A percentile compares a stretch with the other conserved stretches of the same genome.
Evolutionary conservation across 345 rosid genomes (phyloP).

Genomic region (Dimocarpus longan): DNA sequence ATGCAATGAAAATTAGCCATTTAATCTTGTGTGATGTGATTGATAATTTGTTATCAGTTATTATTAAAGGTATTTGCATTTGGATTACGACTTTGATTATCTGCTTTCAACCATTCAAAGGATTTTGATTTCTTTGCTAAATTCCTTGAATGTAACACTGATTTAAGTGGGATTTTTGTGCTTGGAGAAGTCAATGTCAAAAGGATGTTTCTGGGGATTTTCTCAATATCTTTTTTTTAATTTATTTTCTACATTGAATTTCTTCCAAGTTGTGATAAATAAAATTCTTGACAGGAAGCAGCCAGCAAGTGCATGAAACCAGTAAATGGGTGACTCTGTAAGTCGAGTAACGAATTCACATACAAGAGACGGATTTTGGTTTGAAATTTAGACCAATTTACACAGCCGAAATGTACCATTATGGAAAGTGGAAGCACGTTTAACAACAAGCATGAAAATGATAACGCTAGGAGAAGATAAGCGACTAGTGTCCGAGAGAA

Average conservation of each 20-base stretch:
- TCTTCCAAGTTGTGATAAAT: too few relatives aligned
- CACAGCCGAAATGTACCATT: background rate
- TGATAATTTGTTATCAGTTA: background rate
- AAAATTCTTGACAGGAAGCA: background rate
- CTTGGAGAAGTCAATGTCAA: background rate
- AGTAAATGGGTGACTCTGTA: too few relatives aligned
- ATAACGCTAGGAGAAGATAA: too few relatives aligned
- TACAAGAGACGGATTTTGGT: background rate
- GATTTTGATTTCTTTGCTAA: too few relatives aligned
- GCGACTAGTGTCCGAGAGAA: background rate
- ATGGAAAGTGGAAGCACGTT: constrained; percentile 4
- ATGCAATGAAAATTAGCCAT: background rate
- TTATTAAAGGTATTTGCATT: background rate
- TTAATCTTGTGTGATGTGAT: background rate
- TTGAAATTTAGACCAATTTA: background rate
- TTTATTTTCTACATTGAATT: too few relatives aligned
- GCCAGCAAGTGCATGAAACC: background rate
- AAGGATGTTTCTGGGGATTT: background rate
- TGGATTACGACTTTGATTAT: too few relatives aligned
- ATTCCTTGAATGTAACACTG: background rate
- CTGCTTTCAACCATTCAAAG: background rate
- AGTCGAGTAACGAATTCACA: background rate
- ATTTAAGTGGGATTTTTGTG: background rate
- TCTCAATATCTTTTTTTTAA: background rate
- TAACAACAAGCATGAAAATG: background rate